Evolutionary conservation across 371 early-diverging fungal genomes (phyloP), one percentile per base, ranked within the genome.

Genomic region (Mucor mucedo): DNA sequence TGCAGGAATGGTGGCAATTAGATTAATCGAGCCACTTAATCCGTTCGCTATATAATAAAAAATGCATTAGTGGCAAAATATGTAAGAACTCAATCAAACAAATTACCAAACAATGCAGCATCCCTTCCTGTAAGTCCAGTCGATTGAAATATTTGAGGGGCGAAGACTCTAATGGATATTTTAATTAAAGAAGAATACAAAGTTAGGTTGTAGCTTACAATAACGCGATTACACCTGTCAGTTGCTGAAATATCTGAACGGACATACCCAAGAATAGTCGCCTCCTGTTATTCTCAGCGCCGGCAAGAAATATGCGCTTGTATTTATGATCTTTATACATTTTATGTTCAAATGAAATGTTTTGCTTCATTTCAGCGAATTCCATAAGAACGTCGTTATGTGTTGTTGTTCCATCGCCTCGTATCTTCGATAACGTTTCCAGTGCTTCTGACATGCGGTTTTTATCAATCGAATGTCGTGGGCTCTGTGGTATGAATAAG

Each of bases 191-290:
- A 21, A 6, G 16, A 35, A n/a, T 54, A 32, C 27, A 9, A 27
- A 52, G 21, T 21, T 21, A 21, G 21, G 21, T 21, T 21, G 21
- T 21, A 40, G 16, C 70, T 67, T 88, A 91, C 89, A 92, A 81
- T 53, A 90, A 73, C 13, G 85, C 85, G 71, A 89, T 93, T 70
- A 89, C 87, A 27, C 92, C 92, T 5, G 87, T 90, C 7, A 91
- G 76, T 71, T 93, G 93, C 61, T 90, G 89, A 65, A 91, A 86
- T 30, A 78, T 78, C 66, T 93, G 95, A 48, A 91, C 85, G 8
- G 81, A 70, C 50, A 92, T 77, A 11, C 91, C 94, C 16, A 94
- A 70, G 29, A 86, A 65, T n/a, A 90, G 66, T 38, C 94, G 86
- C 8, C 84, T 80, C 16, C 68, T 62, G 32, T 79, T 77, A 29